A percentile compares a stretch with the other conserved stretches of the same genome.
These are phyloP conservation scores for Ophiostoma sp. DNA, from an alignment of 2,329 filamentous ascomycete genomes.

Conservation along the genomic window DNA sequence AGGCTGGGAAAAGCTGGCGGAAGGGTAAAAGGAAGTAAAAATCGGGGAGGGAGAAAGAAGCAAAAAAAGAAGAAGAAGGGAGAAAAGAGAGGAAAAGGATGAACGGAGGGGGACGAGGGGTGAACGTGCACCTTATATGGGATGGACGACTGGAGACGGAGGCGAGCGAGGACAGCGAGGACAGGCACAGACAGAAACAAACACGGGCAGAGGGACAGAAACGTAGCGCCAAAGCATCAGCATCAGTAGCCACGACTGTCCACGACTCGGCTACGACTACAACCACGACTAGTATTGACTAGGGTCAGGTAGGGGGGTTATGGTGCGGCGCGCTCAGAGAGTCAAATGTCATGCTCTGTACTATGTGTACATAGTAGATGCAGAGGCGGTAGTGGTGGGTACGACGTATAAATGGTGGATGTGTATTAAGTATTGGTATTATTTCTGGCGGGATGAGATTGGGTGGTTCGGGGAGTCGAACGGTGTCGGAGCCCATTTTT, in stretches of 20 bases:
- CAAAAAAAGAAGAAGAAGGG: constrained; percentile 26
- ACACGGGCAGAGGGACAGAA: neutral
- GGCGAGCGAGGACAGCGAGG: neutral
- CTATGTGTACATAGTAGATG: neutral
- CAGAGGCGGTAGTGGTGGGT: neutral
- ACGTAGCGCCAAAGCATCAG: neutral
- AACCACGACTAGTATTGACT: constrained; percentile 8
- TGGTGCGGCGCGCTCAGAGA: neutral
- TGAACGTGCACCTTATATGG: constrained; percentile 25
- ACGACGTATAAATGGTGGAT: constrained; percentile 11
- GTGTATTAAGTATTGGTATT: neutral
- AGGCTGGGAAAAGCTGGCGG: constrained; percentile 27
- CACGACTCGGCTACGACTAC: constrained; percentile 5
- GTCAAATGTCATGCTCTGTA: constrained; percentile 4
- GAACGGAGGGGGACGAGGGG: constrained; percentile 20
- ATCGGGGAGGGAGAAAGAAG: constrained; percentile 16
- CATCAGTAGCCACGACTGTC: neutral
- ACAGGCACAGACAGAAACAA: neutral
- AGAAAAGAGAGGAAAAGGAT: constrained; percentile 19
- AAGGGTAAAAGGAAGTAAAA: constrained; percentile 23
- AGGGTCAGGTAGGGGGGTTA: constrained; percentile 15
- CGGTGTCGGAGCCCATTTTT: constrained; percentile 27
- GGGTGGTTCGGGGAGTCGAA: constrained; percentile 23
- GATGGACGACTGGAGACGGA: neutral
- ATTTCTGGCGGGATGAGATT: constrained; percentile 21